Evolutionary conservation across 1,284 basidiomycete species (phyloP), one percentile per base, ranked within the genome.

Genomic region (Anthracocystis setariae): DNA sequence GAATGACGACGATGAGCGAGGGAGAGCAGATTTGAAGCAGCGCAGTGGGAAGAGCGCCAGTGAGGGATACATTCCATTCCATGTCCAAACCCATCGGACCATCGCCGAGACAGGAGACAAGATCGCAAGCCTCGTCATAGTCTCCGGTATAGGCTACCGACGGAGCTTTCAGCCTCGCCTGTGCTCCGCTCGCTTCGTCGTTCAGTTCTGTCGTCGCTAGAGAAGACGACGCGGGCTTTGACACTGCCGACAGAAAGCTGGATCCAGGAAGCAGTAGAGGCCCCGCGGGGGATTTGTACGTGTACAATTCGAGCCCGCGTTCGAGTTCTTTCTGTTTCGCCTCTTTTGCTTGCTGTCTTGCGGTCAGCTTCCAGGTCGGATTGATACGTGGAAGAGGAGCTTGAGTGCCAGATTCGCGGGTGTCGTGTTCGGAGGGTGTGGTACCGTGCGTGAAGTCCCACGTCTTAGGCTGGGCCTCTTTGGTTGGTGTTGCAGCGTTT

Each of bases 41-140:
- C 3, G 77, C 74, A 13, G 73, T 70, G 10, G 53, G 58, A 3
- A 46, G 21, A 8, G 40, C 66, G 3, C 25, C 9, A 17, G 17
- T n/a, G 17, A 15, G 49, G n/a, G 51, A 40, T 21, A 70, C 44
- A 32, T 73, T 67, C 77, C 77, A 78, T 40, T 78, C 77, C 25
- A 78, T 50, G 45, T 78, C 77, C n/a, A 78, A 62, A 8, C 74
- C 77, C 32, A 75, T 55, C 0, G 73, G 63, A 15, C 57, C 55
- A 1, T 62, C 46, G 15, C 71, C 48, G 7, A 61, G 53, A 13
- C 56, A 56, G 25, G 57, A 47, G 23, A 77, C 52, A 4, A 60
- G 46, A 21, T 65, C 57, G 18, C 46, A 18, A 12, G 73, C 73
- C 32, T 75, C 55, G 21, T 63, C 64, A 18, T 20, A 44, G 39